Percentiles rank a stretch among this genome's conserved stretches.
Conservation (phyloP, 371 early-diverging fungal species). For the Fennellomyces sp. region DNA sequence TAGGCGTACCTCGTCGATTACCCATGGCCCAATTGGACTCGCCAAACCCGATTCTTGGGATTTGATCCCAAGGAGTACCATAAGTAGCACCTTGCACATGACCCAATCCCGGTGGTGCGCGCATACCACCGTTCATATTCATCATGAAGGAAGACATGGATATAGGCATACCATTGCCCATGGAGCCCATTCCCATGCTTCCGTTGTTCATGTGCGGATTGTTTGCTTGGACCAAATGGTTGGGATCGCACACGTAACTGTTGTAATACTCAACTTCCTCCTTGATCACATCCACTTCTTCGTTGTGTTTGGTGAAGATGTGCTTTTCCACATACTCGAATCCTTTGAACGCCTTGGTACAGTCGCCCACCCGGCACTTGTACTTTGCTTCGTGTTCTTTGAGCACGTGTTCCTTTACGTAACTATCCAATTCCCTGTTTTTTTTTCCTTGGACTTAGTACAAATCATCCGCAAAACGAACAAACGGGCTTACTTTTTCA, state of each 20-base stretch:
- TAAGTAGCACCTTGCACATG: conserved; percentile 33
- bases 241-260: conserved; percentile 85
- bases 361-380: conserved; percentile 79
- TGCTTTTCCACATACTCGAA: conserved; percentile 94
- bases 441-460: not conserved
- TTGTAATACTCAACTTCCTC: conserved; percentile 80
- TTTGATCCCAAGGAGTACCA: conserved; percentile 69
- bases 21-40: conserved; percentile 7
- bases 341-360: conserved; percentile 94
- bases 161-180: conserved; percentile 25
- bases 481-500: conserved; percentile 75
- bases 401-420: conserved; percentile 56
- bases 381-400: conserved; percentile 84
- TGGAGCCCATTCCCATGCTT: conserved; percentile 6
- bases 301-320: conserved; percentile 84
- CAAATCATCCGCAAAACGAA: not conserved
- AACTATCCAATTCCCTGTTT: conserved; percentile 51
- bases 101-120: conserved; percentile 17
- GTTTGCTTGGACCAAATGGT: conserved; percentile 47
- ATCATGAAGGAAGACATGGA: conserved; percentile 31
- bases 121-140: conserved; percentile 15
- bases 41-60: conserved; percentile 71
- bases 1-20: not conserved
- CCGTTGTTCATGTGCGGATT: not conserved
- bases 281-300: conserved; percentile 61